A percentile compares a stretch with the other conserved stretches of the same genome.
Conservation (phyloP, 139 green algal species). For the Diplosphaera chodatii region DNA sequence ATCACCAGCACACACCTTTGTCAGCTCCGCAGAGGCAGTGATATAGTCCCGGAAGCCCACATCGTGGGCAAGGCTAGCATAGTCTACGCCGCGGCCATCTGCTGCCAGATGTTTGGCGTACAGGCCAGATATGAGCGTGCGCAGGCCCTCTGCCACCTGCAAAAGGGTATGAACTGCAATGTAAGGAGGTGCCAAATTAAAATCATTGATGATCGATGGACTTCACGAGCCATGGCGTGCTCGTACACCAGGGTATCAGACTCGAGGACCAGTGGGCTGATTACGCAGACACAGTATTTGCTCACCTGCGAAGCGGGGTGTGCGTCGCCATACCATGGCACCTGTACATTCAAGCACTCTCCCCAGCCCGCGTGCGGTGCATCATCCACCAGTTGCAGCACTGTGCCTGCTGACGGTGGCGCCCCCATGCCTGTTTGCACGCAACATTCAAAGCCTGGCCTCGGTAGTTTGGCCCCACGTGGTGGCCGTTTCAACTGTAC, state of each 20-base stretch:
- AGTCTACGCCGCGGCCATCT: conserved; percentile 61
- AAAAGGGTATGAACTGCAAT: too few relatives aligned
- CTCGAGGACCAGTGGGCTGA: too few relatives aligned
- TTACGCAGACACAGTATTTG: too few relatives aligned
- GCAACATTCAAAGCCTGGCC: too few relatives aligned
- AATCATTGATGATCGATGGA: too few relatives aligned
- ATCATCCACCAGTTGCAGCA: conserved; percentile 20
- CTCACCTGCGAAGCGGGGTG: conserved; percentile 33
- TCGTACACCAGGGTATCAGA: too few relatives aligned
- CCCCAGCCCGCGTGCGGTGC: conserved; percentile 10
- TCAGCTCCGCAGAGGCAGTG: conserved; percentile 66
- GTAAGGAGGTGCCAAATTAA: too few relatives aligned
- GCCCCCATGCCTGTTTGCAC: neutral
- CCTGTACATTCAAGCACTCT: conserved; percentile 50
- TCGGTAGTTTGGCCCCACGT: too few relatives aligned
- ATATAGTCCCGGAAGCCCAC: conserved; percentile 56
- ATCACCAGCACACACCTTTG: conserved; percentile 32
- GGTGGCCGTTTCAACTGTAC: too few relatives aligned
- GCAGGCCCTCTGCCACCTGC: conserved; percentile 58
- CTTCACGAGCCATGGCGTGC: too few relatives aligned
- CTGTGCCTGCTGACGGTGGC: neutral
- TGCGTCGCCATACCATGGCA: conserved; percentile 46
- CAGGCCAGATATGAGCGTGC: conserved; percentile 57
- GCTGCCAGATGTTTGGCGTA: conserved; percentile 65
- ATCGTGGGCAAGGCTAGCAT: conserved; percentile 50